phyloP scores from a whole-genome alignment of 108 stramenopile species.

The Cylindrotheca fusiformis region DNA sequence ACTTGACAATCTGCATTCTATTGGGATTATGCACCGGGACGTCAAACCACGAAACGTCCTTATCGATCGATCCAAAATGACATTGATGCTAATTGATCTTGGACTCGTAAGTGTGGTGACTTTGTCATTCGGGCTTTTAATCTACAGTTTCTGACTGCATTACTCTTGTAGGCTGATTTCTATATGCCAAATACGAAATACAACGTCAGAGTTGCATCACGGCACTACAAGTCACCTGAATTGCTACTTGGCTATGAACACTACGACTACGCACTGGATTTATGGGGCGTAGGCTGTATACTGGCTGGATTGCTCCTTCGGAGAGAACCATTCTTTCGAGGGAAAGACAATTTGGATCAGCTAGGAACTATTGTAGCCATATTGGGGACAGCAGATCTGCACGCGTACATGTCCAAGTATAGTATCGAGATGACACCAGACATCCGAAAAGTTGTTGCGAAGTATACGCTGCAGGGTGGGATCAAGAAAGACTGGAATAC shows the following conservation, averaged over 20 bases:
- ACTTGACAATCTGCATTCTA: conserved; percentile 76
- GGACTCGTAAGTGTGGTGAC: too few relatives aligned
- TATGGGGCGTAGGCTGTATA: conserved; percentile 88
- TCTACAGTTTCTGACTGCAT: too few relatives aligned
- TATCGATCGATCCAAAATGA: conserved; percentile 61
- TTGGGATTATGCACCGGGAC: conserved; percentile 93
- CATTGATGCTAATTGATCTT: conserved; percentile 86
- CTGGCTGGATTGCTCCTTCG: conserved; percentile 76
- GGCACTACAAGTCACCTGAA: conserved; percentile 94
- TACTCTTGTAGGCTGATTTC: conserved; percentile 91
- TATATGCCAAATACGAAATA: conserved; percentile 81
- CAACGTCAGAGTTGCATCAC: conserved; percentile 89
- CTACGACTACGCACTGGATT: conserved; percentile 82
- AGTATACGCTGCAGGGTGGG: conserved; percentile 12
- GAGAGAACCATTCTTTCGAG: conserved; percentile 83
- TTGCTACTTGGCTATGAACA: conserved; percentile 71
- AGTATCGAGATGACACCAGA: conserved; percentile 36
- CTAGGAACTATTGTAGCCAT: conserved; percentile 74
- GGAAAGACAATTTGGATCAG: conserved; percentile 81
- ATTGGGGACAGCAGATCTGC: conserved; percentile 66
- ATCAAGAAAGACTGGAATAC: conserved; percentile 8
- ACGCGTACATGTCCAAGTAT: conserved; percentile 51
- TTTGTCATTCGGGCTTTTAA: too few relatives aligned
- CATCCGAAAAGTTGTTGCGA: conserved; percentile 29
- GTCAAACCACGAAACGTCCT: conserved; percentile 93